Base-by-base conservation (phyloP, 1,139 yeast species). In the Kodamaea anthophila region DNA sequence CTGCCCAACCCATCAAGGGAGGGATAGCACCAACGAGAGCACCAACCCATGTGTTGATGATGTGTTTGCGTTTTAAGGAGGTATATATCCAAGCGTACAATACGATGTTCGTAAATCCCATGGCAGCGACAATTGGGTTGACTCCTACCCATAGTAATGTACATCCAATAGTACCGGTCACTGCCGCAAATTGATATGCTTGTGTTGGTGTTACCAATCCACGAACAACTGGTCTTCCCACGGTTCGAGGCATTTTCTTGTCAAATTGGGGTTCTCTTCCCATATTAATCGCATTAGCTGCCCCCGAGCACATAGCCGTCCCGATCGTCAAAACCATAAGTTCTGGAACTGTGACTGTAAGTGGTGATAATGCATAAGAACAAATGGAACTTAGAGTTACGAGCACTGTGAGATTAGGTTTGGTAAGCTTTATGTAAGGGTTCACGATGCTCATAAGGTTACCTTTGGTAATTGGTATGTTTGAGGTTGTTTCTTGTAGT, bases 1-100 rank as follows among this genome's bases (percentile, higher is more conserved):
- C 95, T 1, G 96, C 96, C 98, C 98, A 91, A 2, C 99, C 99
- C 99, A 91, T 91, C 31, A 93, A 67, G 18, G 99, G 99, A 1
- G 99, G 98, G 23, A 91, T 83, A 0, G 97, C 97, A 4, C 99
- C 99, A 3, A 93, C 98, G 7, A 93, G 53, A 1, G 98, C 98
- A 13, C 99, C 99, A 1, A 91, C 93, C 99, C 99, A 91, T 1
- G 99, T 91, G 54, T 91, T 91, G 26, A 83, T 53, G 29, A 91
- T 91, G 12, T 86, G 78, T 40, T 68, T 74, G 33, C 99, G 70
- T 50, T 91, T 91, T 50, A 93, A 62, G 0, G 96, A 82, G 0
- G 99, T 91, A 58, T 91, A 91, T 1, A 81, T 58, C 81, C 97
- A 88, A 1, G 93, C 77, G 49, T 91, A 91, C 11, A 91, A 68